These are phyloP conservation scores for Diutina mesorugosa DNA, from an alignment of 1,139 yeast species.

Conservation along the genomic window DNA sequence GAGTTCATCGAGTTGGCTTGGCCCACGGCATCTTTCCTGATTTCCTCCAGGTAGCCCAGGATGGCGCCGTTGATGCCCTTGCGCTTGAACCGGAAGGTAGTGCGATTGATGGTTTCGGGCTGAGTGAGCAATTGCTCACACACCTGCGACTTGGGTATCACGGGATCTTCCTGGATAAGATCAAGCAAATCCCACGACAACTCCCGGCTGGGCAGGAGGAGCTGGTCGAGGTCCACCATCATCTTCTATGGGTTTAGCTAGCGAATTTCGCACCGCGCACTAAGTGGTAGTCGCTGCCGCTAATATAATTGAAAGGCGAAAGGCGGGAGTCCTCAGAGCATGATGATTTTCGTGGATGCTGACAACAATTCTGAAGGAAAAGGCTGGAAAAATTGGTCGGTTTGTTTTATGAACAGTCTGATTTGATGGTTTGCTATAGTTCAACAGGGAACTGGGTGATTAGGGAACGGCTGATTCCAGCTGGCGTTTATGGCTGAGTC, in stretches of 20 bases:
- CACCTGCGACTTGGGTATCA: slow-evolving; percentile 16
- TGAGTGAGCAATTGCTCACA: slow-evolving; percentile 31
- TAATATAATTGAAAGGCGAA: too few relatives aligned
- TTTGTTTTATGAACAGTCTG: too few relatives aligned
- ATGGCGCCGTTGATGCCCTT: slow-evolving; percentile 67
- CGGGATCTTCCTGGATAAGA: slow-evolving; percentile 33
- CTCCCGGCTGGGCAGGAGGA: slow-evolving; percentile 28
- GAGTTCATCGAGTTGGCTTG: slow-evolving; percentile 55
- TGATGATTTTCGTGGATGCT: too few relatives aligned
- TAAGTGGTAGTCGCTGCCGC: too few relatives aligned
- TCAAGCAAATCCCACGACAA: slow-evolving; percentile 50
- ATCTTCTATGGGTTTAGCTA: neutral
- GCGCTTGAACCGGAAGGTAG: slow-evolving; percentile 50
- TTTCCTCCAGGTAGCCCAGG: slow-evolving; percentile 46
- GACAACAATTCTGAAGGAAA: too few relatives aligned
- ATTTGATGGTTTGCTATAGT: too few relatives aligned
- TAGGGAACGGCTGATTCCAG: too few relatives aligned
- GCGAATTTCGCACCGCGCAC: neutral
- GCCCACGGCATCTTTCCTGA: slow-evolving; percentile 38
- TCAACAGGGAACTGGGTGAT: too few relatives aligned
- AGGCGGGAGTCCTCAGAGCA: too few relatives aligned
- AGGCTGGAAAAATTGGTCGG: too few relatives aligned
- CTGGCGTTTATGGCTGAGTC: too few relatives aligned
- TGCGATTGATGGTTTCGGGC: slow-evolving; percentile 43
- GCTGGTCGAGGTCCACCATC: neutral